phyloP scores from a whole-genome alignment of 2,329 filamentous ascomycete species.

The Pezicula neosporulosa region DNA sequence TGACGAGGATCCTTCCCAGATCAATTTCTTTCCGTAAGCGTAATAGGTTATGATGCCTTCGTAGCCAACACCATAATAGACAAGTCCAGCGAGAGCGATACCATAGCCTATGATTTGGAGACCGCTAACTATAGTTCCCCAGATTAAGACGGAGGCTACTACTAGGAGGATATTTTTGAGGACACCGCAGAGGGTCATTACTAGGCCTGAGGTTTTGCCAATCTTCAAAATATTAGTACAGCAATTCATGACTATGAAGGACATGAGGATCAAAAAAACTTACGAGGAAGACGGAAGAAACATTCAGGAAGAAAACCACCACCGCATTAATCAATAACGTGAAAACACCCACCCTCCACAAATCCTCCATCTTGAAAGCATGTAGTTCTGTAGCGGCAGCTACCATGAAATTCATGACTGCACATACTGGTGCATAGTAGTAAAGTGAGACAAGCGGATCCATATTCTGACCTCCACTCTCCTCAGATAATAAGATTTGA shows the following conservation, averaged over 20 bases:
- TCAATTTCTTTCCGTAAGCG: no score
- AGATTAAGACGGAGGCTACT: slow-evolving; percentile 73
- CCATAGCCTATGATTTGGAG: slow-evolving; percentile 81
- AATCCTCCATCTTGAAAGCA: slow-evolving; percentile 60
- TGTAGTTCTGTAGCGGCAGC: slow-evolving; percentile 70
- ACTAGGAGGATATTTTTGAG: slow-evolving; percentile 84
- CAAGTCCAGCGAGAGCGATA: slow-evolving; percentile 71
- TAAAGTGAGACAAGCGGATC: slow-evolving; percentile 84
- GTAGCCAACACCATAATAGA: slow-evolving; percentile 57
- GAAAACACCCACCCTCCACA: slow-evolving; percentile 67
- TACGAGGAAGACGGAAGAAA: slow-evolving; percentile 80
- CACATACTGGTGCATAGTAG: slow-evolving; percentile 82
- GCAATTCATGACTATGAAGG: not conserved
- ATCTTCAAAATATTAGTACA: slow-evolving; percentile 49
- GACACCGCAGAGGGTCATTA: slow-evolving; percentile 80
- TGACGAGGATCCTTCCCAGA: no score
- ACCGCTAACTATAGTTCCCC: slow-evolving; percentile 68
- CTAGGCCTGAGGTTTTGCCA: slow-evolving; percentile 79
- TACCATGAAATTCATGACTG: slow-evolving; percentile 71
- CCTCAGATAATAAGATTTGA: slow-evolving; percentile 66
- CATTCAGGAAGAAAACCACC: slow-evolving; percentile 76
- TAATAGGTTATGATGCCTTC: slow-evolving; percentile 10
- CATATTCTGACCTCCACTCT: slow-evolving; percentile 80
- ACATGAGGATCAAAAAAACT: slow-evolving; percentile 29
- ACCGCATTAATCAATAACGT: slow-evolving; percentile 73